Evolutionary conservation across 108 stramenopile species (phyloP).

Genomic region (Chaetoceros tenuissimus): DNA sequence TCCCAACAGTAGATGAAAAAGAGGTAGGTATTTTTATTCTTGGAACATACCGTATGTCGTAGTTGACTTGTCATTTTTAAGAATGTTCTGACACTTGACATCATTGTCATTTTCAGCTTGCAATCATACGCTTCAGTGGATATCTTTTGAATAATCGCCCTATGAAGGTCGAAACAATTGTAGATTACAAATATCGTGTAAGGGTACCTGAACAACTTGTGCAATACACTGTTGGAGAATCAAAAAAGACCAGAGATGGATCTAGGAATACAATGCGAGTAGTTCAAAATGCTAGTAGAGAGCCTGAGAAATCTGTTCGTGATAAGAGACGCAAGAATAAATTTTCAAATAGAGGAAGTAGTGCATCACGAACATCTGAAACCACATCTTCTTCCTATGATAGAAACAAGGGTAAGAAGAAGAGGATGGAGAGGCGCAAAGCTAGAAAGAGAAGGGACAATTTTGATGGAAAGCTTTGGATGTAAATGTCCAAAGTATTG

Average conservation of each 20-base stretch:
- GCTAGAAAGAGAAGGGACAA: too few species aligned
- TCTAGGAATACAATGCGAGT: background rate
- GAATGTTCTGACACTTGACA: conserved; percentile 1
- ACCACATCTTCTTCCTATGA: too few species aligned
- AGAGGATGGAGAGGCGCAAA: too few species aligned
- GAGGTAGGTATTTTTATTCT: conserved; percentile 32
- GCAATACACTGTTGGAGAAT: conserved; percentile 43
- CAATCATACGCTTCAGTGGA: conserved; percentile 58
- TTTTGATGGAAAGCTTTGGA: too few species aligned
- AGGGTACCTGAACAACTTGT: conserved; percentile 69
- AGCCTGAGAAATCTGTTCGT: too few species aligned
- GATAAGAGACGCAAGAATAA: background rate
- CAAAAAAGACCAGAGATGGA: conserved; percentile 16
- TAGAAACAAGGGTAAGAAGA: too few species aligned
- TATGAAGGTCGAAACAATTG: conserved; percentile 64
- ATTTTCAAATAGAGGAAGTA: too few species aligned
- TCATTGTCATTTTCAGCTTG: conserved; percentile 20
- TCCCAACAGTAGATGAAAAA: conserved; percentile 58
- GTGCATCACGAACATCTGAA: too few species aligned
- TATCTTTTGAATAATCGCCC: conserved; percentile 39
- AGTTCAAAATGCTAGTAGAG: background rate
- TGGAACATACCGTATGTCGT: background rate
- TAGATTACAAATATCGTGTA: conserved; percentile 55
- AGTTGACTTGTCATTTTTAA: background rate
- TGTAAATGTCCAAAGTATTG: too few species aligned